Base-by-base conservation (phyloP, 352 stramenopile species). In the Globisporangium lucens region DNA sequence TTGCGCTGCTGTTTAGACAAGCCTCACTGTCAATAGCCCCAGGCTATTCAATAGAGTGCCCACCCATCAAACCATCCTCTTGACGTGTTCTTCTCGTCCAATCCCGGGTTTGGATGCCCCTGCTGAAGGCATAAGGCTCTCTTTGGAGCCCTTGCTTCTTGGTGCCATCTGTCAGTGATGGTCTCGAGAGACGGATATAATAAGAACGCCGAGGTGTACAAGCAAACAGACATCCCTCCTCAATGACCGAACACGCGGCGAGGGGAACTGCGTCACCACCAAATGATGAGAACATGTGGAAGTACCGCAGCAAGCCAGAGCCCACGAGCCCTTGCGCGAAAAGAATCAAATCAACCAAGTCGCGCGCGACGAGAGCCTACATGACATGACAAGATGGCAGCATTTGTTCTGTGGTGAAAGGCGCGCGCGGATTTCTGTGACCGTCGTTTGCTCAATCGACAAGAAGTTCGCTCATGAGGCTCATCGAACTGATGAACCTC, bases 41-140 rank as follows among this genome's bases (percentile, higher is more conserved):
- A 33, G 30, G 3, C 30, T 33, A 33, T 33, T 33, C 30, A 33
- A 33, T 33, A 33, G 15, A 49, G 49, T 22, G 43, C 17, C 49
- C 49, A 56, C 49, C 49, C 49, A 56, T 56, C 49, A 56, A 56
- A 56, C n/a, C 49, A 56, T 56, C 49, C 9, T 56, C 49, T 20
- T 56, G 49, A 56, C 49, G n/a, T 17, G 49, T 7, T 56, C 49
- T n/a, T 17, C n/a, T 27, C 49, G 17, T 56, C 49, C 49, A 56
- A 56, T 56, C 49, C n/a, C 5, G 22, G 22, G 49, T 56, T 56
- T 56, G 49, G 49, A 56, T n/a, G 49, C 49, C 9, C 3, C 9
- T 17, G n/a, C 4, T 29, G 17, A 29, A 30, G 9, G n/a, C n/a
- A 5, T 20, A 13, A 17, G 27, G 3, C 20, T 51, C 49, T 29